Base-by-base conservation (phyloP, 768 basidiomycete species). In the Harrya chromipes region DNA sequence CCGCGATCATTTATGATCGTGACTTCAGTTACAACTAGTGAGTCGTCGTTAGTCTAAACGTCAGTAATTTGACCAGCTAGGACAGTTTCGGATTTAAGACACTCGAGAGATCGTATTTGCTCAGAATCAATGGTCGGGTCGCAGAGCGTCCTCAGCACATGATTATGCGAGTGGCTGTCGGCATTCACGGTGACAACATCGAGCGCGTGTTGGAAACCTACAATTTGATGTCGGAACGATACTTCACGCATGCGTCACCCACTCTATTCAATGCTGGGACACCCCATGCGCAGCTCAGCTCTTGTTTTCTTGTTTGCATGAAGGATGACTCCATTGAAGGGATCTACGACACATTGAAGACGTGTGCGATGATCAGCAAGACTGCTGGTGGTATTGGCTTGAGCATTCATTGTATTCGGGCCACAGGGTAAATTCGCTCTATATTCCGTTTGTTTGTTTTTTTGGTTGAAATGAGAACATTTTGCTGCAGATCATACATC, bases 121-220 rank as follows among this genome's bases (percentile, higher is more conserved):
- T 99, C 36, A 85, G 94, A 50, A 84, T 98, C 72, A 82, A 95
- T 65, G 92, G 93, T 36, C 89, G 90, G 51, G 91, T 95, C 40
- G 94, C 94, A 36, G 97, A 99, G 69, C 85, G 97, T 33, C 97
- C 97, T 26, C 97, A 98, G 62, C 97, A 98, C 69, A 90, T 98
- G 83, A 87, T 98, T 68, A 98, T 99, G 97, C 94, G 97, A 69
- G 97, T 99, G 49, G 91, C 97, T 40, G 93, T 98, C 40, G 95
- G 95, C 35, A 94, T 99, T 48, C 95, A 98, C 67, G 94, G 94
- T 5, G 64, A 71, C 9, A 89, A 98, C 67, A 80, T 97, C 47
- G 91, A 95, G 19, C 85, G 84, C 29, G 91, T 85, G 40, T 74
- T 97, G 54, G 85, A 97, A 74, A 97, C 95, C 0, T 92, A 93